A percentile compares a stretch with the other conserved stretches of the same genome.
phyloP scores from a whole-genome alignment of 2,329 filamentous ascomycete species.

The Hymenoscyphus fraxineus region DNA sequence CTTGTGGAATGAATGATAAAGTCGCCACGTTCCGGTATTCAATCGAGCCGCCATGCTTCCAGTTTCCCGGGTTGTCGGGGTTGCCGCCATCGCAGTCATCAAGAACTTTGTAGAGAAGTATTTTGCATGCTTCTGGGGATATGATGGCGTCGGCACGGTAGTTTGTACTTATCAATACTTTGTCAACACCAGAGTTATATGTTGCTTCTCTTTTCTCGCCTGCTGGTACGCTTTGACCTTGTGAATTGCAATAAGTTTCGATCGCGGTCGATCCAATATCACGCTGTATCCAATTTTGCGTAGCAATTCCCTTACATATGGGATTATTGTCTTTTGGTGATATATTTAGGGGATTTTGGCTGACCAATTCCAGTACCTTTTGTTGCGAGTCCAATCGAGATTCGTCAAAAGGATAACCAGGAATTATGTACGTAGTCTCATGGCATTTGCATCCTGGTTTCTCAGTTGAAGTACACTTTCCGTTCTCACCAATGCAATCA shows the following conservation, averaged over 20 bases:
- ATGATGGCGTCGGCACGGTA: not conserved
- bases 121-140: not conserved
- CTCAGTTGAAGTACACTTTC: not conserved
- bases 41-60: slow-evolving; percentile 3
- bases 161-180: not conserved
- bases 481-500: not conserved
- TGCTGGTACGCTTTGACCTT: not conserved
- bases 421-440: not conserved
- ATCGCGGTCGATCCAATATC: not conserved
- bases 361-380: not conserved
- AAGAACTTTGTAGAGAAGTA: not conserved
- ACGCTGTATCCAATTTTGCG: not conserved
- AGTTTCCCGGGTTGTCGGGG: slow-evolving; percentile 1
- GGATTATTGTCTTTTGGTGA: not conserved
- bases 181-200: not conserved
- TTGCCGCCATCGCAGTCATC: not conserved
- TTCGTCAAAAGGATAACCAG: not conserved
- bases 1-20: not conserved
- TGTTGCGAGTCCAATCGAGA: not conserved
- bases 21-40: not conserved
- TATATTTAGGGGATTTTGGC: not conserved
- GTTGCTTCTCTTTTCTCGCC: not conserved
- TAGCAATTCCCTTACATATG: not conserved
- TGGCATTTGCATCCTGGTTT: not conserved
- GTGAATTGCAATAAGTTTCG: not conserved